Percentiles rank a stretch among this genome's conserved stretches.
Evolutionary conservation across 2,329 filamentous ascomycete genomes (phyloP).

Genomic region (Chaetoscypha palmicola): DNA sequence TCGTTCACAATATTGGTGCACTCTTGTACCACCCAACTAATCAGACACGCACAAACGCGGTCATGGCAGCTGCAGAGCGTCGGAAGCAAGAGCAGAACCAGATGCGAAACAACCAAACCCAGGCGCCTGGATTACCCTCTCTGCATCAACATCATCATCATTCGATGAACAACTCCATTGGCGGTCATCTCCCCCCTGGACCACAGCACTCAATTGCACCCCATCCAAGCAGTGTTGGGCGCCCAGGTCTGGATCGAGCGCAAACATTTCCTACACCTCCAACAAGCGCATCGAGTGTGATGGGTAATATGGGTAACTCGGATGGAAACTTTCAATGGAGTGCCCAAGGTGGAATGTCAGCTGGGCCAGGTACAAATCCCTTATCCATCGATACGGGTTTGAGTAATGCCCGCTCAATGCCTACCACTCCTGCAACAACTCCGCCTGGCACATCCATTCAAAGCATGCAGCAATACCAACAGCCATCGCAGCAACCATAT

Average conservation of each 20-base stretch:
- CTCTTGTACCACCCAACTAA: constrained; percentile 92
- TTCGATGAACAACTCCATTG: constrained; percentile 54
- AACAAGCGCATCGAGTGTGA: constrained; percentile 83
- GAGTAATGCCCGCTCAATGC: constrained; percentile 76
- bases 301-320: constrained; percentile 62
- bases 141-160: constrained; percentile 60
- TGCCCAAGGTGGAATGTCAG: constrained; percentile 51
- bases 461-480: constrained; percentile 71
- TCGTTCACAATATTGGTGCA: constrained; percentile 94
- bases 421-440: constrained; percentile 83
- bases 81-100: constrained; percentile 64
- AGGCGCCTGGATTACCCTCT: constrained; percentile 55
- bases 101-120: constrained; percentile 51
- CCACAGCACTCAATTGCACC: constrained; percentile 49
- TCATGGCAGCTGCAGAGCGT: constrained; percentile 78
- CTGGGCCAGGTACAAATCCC: constrained; percentile 56
- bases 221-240: constrained; percentile 60
- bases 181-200: constrained; percentile 40
- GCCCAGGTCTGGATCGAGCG: constrained; percentile 73
- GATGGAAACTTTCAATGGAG: constrained; percentile 76
- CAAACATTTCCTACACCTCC: constrained; percentile 94
- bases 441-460: constrained; percentile 73
- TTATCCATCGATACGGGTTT: constrained; percentile 76
- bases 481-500: constrained; percentile 58
- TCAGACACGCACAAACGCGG: constrained; percentile 71